Evolutionary conservation across 2,329 filamentous ascomycete species (phyloP).

Genomic region (Curvularia lunata): DNA sequence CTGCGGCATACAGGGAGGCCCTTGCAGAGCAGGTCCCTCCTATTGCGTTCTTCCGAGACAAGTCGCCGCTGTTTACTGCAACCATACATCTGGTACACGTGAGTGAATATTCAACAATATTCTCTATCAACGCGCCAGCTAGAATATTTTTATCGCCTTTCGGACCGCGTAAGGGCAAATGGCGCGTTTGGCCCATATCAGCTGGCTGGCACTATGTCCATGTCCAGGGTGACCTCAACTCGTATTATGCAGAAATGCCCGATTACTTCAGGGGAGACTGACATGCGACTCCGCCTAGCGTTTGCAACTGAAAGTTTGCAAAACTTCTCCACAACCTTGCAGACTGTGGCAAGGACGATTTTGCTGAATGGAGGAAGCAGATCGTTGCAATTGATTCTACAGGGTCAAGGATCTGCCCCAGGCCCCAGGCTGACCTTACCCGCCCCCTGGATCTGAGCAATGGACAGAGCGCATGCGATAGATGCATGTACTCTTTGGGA

Average conservation of each 20-base stretch:
- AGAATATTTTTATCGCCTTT: neutral
- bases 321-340: neutral
- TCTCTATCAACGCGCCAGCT: neutral
- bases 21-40: neutral
- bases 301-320: neutral
- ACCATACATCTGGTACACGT: neutral
- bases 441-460: neutral
- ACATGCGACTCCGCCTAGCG: neutral
- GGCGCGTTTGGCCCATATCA: neutral
- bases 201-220: neutral
- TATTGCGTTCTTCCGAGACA: neutral
- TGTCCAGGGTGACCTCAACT: neutral
- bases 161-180: neutral
- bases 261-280: slow-evolving; percentile 1
- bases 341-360: neutral
- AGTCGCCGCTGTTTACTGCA: neutral
- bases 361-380: neutral
- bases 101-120: neutral
- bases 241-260: neutral
- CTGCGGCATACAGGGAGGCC: neutral
- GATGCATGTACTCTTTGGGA: neutral
- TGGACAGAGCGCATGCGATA: neutral
- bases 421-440: neutral
- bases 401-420: neutral
- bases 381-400: neutral